phyloP scores from a whole-genome alignment of 495 filamentous ascomycete genomes.

The Parathielavia hyrcaniae region DNA sequence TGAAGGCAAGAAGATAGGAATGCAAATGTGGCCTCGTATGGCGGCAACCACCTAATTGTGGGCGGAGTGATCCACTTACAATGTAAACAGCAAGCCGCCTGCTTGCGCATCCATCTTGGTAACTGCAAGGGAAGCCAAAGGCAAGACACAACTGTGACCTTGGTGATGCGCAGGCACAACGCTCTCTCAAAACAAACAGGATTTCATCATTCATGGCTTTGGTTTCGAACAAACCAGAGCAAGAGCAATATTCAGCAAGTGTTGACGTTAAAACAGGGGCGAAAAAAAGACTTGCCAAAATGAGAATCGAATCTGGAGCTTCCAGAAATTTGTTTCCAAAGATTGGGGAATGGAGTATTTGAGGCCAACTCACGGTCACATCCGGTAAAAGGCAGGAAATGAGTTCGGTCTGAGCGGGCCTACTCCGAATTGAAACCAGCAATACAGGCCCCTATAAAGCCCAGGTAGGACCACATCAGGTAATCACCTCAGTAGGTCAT shows the following conservation, averaged over 20 bases:
- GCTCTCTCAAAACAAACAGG: too few relatives aligned
- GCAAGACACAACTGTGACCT: not conserved
- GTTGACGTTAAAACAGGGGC: not conserved
- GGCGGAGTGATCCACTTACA: too few relatives aligned
- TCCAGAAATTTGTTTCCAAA: slow-evolving; percentile 33
- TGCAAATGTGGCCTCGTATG: too few relatives aligned
- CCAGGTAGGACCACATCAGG: too few relatives aligned
- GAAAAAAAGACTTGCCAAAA: slow-evolving; percentile 25
- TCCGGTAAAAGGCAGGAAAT: slow-evolving; percentile 41
- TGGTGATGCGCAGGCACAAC: too few relatives aligned
- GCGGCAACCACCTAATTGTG: too few relatives aligned
- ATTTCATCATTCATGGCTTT: too few relatives aligned
- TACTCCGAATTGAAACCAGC: slow-evolving; percentile 17
- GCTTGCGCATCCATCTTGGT: too few relatives aligned
- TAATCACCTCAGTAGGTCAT: too few relatives aligned
- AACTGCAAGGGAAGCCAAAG: not conserved
- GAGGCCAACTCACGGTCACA: slow-evolving; percentile 38
- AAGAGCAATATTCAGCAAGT: not conserved
- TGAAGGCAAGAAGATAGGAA: too few relatives aligned
- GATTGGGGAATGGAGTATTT: slow-evolving; percentile 35
- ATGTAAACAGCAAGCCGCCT: too few relatives aligned
- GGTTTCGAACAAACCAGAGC: too few relatives aligned
- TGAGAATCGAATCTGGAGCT: slow-evolving; percentile 31
- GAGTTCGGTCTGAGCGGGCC: slow-evolving; percentile 37
- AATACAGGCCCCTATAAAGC: slow-evolving; percentile 18